phyloP scores from a whole-genome alignment of 2,329 filamentous ascomycete species.

The Aureobasidium sp. region DNA sequence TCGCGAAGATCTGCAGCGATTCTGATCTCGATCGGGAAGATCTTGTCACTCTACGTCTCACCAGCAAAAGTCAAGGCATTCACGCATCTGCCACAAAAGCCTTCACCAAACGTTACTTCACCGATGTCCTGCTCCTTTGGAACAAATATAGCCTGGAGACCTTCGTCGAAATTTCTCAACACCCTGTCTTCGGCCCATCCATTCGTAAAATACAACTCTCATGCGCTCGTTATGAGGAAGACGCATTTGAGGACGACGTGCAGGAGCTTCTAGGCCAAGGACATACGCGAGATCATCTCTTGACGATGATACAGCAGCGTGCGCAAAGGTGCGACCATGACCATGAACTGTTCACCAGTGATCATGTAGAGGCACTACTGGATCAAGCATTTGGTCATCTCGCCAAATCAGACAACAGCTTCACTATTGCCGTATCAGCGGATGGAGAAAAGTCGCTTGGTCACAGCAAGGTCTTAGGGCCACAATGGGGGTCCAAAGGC shows the following conservation, averaged over 20 bases:
- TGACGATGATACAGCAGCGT: not conserved
- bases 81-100: not conserved
- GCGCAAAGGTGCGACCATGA: not conserved
- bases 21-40: not conserved
- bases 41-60: not conserved
- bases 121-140: not conserved
- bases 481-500: no score
- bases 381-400: not conserved
- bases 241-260: no score
- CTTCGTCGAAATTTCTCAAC: not conserved
- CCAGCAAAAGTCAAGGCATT: slow-evolving; percentile 2
- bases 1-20: not conserved
- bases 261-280: no score
- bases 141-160: not conserved
- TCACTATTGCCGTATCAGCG: not conserved
- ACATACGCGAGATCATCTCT: no score
- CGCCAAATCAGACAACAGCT: not conserved
- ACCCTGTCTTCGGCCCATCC: not conserved
- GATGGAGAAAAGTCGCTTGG: not conserved
- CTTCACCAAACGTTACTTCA: not conserved
- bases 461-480: not conserved
- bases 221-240: not conserved
- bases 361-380: not conserved
- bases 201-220: not conserved
- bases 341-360: no score